A percentile compares a stretch with the other conserved stretches of the same genome.
Conservation (phyloP, 495 filamentous ascomycete genomes). For the Penicillium lagena region DNA sequence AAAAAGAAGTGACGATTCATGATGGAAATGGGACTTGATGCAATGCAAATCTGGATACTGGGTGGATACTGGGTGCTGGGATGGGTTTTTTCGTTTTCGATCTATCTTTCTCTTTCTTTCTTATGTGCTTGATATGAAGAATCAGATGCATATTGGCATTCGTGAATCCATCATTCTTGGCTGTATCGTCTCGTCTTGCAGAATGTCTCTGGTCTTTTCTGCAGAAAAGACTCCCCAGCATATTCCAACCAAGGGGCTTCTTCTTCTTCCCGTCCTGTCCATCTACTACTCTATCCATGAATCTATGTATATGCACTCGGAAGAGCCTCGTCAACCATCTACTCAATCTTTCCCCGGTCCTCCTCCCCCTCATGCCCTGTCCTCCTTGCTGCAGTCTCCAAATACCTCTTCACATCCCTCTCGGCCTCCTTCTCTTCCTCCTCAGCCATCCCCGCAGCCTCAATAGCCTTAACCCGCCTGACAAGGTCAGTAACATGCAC, state of each 20-base stretch:
- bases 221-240: no score
- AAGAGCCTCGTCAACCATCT: no score
- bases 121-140: neutral
- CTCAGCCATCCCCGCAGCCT: conserved; percentile 20
- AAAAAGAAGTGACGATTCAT: conserved; percentile 10
- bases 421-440: conserved; percentile 31
- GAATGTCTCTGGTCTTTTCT: neutral
- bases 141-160: no score
- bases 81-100: neutral
- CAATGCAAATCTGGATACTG: conserved; percentile 3
- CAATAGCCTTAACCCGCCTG: conserved; percentile 35
- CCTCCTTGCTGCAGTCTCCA: conserved; percentile 19
- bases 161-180: no score
- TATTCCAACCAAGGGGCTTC: no score
- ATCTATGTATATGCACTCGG: no score
- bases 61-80: neutral
- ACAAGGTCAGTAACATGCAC: conserved; percentile 64
- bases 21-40: conserved; percentile 6
- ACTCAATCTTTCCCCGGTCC: conserved; percentile 12
- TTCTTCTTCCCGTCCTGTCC: no score
- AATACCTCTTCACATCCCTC: conserved; percentile 25
- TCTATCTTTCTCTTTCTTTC: neutral
- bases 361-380: conserved; percentile 17
- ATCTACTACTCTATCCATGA: no score
- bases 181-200: neutral